Conservation (phyloP, 805 yeast species). For the Maudiozyma saulgeensis region DNA sequence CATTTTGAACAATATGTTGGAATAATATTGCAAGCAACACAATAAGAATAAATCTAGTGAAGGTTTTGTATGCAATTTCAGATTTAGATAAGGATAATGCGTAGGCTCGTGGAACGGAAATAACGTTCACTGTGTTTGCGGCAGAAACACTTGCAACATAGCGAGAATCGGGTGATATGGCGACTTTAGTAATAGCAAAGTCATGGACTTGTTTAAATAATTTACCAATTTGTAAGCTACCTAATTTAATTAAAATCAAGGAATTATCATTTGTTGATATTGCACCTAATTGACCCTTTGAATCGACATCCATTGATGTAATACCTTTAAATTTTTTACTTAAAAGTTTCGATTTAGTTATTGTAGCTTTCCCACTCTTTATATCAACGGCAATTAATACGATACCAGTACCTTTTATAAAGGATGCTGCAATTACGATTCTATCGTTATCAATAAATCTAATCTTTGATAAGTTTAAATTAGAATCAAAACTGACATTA, state of each 20-base stretch:
- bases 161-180: conserved; percentile 58
- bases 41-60: conserved; percentile 16
- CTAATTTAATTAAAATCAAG: conserved; percentile 43
- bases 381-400: conserved; percentile 23
- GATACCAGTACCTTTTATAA: conserved; percentile 35
- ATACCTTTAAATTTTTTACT: conserved; percentile 42
- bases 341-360: conserved; percentile 18
- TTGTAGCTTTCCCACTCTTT: conserved; percentile 21
- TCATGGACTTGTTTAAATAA: conserved; percentile 55
- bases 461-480: conserved; percentile 27
- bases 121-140: conserved; percentile 61
- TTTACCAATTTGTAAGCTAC: conserved; percentile 42
- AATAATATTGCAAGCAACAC: conserved; percentile 14
- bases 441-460: conserved; percentile 28
- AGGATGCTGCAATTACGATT: conserved; percentile 37
- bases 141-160: conserved; percentile 68
- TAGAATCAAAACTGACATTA: conserved; percentile 26
- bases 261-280: conserved; percentile 51
- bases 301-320: conserved; percentile 40
- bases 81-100: conserved; percentile 25
- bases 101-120: conserved; percentile 46
- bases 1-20: conserved; percentile 16
- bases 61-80: conserved; percentile 12
- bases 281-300: conserved; percentile 30
- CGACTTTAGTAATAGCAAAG: conserved; percentile 68